Conservation (phyloP, 1,139 yeast genomes). For the Magnusiomyces paraingens region DNA sequence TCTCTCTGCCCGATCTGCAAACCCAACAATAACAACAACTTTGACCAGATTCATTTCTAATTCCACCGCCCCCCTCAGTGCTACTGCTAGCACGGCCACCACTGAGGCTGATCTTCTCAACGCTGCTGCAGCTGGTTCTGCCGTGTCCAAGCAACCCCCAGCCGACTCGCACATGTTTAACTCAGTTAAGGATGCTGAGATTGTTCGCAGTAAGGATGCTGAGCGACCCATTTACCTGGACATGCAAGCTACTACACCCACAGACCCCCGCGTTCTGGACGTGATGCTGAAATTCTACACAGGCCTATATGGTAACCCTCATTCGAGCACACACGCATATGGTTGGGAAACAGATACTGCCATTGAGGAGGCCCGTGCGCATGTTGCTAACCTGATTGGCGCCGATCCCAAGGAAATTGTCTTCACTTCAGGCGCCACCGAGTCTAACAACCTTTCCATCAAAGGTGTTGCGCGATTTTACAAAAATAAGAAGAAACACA, state of each 20-base stretch:
- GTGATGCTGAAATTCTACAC: slow-evolving; percentile 89
- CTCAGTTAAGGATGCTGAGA: slow-evolving; percentile 13
- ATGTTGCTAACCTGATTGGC: slow-evolving; percentile 74
- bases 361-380: slow-evolving; percentile 77
- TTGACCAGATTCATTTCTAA: background rate
- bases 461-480: slow-evolving; percentile 96
- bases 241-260: slow-evolving; percentile 97
- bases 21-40: background rate
- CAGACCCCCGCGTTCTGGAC: slow-evolving; percentile 94
- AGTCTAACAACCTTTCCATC: slow-evolving; percentile 86
- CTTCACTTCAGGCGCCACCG: slow-evolving; percentile 97
- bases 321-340: slow-evolving; percentile 93
- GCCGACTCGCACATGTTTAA: slow-evolving; percentile 13
- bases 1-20: background rate
- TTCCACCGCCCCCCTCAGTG: slow-evolving; percentile 9
- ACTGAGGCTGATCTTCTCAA: slow-evolving; percentile 1
- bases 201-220: slow-evolving; percentile 12
- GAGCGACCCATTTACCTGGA: slow-evolving; percentile 84
- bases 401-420: slow-evolving; percentile 97
- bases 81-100: slow-evolving; percentile 5
- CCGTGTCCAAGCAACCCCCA: slow-evolving; percentile 5
- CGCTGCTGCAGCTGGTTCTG: slow-evolving; percentile 1
- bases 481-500: slow-evolving; percentile 81
- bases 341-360: slow-evolving; percentile 98
- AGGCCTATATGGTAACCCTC: slow-evolving; percentile 95